Conservation (phyloP, 2,329 filamentous ascomycete species). For the Fusarium acutatum region DNA sequence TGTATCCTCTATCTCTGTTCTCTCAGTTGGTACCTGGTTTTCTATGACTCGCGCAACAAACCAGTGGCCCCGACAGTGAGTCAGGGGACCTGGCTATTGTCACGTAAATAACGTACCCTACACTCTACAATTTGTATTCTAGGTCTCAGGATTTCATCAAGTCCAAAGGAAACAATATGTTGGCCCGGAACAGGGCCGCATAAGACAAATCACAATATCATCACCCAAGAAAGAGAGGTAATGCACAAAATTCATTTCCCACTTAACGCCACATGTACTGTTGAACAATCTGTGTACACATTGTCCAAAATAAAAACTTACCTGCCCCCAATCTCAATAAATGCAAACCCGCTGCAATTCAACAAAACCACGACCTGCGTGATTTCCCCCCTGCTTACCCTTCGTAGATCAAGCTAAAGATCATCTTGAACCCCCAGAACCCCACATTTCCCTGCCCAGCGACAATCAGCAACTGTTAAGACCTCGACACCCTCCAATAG, state of each 20-base stretch:
- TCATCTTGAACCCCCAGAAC: neutral
- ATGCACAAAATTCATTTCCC: neutral
- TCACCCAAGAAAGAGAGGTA: rapidly evolving
- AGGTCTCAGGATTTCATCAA: neutral
- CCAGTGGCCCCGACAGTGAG: rapidly evolving
- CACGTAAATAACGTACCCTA: neutral
- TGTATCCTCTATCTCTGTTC: rapidly evolving
- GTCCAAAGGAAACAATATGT: rapidly evolving
- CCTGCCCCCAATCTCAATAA: neutral
- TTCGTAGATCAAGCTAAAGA: rapidly evolving
- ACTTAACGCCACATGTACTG: neutral
- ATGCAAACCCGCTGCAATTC: rapidly evolving
- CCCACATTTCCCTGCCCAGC: neutral
- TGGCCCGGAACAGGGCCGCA: neutral
- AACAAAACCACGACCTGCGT: neutral
- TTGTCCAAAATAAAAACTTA: rapidly evolving
- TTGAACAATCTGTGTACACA: rapidly evolving
- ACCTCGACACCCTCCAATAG: neutral
- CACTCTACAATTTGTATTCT: too few relatives aligned
- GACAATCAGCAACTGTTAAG: neutral
- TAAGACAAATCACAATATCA: neutral
- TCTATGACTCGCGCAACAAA: neutral
- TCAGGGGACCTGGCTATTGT: rapidly evolving
- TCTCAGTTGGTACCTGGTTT: rapidly evolving
- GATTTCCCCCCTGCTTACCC: rapidly evolving